These are phyloP conservation scores for Exophiala viscosa DNA, from an alignment of 2,329 filamentous ascomycete genomes.

Conservation along the genomic window DNA sequence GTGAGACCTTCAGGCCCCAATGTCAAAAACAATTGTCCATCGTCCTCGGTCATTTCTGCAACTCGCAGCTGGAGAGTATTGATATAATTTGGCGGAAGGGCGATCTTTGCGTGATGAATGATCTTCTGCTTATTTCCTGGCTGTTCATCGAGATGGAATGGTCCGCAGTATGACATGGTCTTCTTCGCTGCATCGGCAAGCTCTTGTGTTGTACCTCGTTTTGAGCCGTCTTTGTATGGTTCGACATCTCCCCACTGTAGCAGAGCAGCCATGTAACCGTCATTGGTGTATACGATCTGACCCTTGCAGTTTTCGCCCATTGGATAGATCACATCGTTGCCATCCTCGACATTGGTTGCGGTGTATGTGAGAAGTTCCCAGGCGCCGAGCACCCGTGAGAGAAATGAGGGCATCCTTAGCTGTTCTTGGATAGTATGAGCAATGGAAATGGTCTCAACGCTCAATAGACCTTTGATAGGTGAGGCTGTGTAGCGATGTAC, in stretches of 20 bases:
- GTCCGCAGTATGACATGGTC: constrained; percentile 19
- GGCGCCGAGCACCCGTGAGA: constrained; percentile 15
- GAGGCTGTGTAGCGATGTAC: too few species aligned
- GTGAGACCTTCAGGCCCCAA: constrained; percentile 11
- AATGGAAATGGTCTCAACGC: too few species aligned
- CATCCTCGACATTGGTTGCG: constrained; percentile 6
- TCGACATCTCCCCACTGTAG: constrained; percentile 12
- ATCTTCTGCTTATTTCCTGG: constrained; percentile 5
- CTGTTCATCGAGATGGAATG: constrained; percentile 20
- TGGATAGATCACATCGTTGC: constrained; percentile 15
- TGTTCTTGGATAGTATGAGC: too few species aligned
- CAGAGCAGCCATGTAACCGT: constrained; percentile 22
- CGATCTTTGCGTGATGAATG: constrained; percentile 16
- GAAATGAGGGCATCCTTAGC: constrained; percentile 9
- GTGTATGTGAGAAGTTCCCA: constrained; percentile 18
- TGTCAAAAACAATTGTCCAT: constrained; percentile 10
- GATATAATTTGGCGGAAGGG: constrained; percentile 16
- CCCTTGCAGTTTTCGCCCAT: constrained; percentile 18
- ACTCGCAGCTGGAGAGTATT: constrained; percentile 14
- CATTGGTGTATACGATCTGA: constrained; percentile 20
- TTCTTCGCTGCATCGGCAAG: constrained; percentile 9
- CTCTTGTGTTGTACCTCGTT: constrained; percentile 8
- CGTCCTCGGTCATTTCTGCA: constrained; percentile 12
- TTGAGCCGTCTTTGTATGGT: constrained; percentile 7
- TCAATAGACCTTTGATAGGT: too few species aligned